A percentile compares a stretch with the other conserved stretches of the same genome.
These are phyloP conservation scores for Carallia brachiata DNA, from an alignment of 345 rosid species.

Conservation along the genomic window DNA sequence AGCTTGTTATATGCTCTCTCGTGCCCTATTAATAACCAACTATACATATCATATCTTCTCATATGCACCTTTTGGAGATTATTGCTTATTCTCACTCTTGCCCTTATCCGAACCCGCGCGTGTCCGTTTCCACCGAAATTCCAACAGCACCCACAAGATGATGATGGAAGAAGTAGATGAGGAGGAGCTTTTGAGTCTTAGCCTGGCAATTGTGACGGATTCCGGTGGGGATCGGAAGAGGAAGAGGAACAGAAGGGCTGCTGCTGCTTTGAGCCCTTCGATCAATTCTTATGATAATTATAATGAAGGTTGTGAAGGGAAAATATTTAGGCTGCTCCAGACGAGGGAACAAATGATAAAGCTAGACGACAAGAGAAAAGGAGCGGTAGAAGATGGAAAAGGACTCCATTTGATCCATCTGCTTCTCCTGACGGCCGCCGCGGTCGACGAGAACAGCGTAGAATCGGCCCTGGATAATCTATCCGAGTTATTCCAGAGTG, in stretches of 20 bases:
- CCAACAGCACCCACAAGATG: not conserved
- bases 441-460: constrained; percentile 39
- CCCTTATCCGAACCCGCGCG: too few species aligned
- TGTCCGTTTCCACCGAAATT: too few species aligned
- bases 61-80: too few species aligned
- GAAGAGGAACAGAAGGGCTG: constrained; percentile 37
- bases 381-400: constrained; percentile 32
- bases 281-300: not conserved
- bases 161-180: constrained; percentile 26
- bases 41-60: constrained; percentile 3
- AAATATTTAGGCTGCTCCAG: constrained; percentile 47
- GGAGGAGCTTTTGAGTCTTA: constrained; percentile 44
- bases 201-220: constrained; percentile 45
- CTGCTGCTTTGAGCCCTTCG: constrained; percentile 1
- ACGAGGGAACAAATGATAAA: constrained; percentile 58
- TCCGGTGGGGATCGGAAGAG: constrained; percentile 2
- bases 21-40: not conserved
- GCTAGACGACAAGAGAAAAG: constrained; percentile 28
- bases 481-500: constrained; percentile 39
- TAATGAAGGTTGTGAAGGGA: constrained; percentile 38
- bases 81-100: too few species aligned
- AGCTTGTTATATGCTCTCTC: not conserved
- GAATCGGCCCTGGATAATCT: constrained; percentile 40
- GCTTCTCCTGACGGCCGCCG: constrained; percentile 54
- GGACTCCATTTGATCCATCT: constrained; percentile 64